phyloP scores from a whole-genome alignment of 768 basidiomycete genomes.

The Lactarius sanguifluus region DNA sequence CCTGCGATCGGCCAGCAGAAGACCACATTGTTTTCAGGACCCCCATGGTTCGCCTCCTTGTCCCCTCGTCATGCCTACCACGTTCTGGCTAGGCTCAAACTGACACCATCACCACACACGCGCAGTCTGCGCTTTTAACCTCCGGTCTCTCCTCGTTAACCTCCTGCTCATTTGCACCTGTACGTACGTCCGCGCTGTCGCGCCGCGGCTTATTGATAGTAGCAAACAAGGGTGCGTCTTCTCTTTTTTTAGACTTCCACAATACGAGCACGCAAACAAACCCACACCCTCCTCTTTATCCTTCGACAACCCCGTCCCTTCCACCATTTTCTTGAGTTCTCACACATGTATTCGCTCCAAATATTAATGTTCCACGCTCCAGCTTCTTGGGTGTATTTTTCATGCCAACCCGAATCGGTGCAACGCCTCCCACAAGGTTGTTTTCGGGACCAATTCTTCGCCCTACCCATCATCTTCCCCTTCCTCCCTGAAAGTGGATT shows the following conservation, averaged over 20 bases:
- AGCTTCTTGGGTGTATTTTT: conserved; percentile 98
- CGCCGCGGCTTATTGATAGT: conserved; percentile 86
- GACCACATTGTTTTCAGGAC: no score
- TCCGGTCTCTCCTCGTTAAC: conserved; percentile 91
- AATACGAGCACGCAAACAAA: conserved; percentile 38
- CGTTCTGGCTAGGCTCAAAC: neutral
- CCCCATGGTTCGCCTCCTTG: neutral
- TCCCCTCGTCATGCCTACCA: neutral
- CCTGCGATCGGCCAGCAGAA: no score
- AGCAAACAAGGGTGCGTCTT: conserved; percentile 85
- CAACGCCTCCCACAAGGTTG: neutral
- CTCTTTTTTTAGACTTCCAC: neutral
- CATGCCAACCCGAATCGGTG: conserved; percentile 95
- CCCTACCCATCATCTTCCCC: no score
- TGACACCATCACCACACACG: neutral
- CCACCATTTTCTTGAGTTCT: neutral
- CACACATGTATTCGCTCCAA: conserved; percentile 43
- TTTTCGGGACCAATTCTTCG: neutral
- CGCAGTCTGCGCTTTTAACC: conserved; percentile 94
- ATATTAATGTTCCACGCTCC: neutral
- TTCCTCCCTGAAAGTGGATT: neutral
- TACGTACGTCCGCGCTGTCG: conserved; percentile 89
- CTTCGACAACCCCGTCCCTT: neutral
- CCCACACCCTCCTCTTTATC: conserved; percentile 39
- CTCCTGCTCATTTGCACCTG: conserved; percentile 95